A percentile compares a stretch with the other conserved stretches of the same genome.
Conservation (phyloP, 192 early-diverging fungal species). For the Pilobolus umbonatus region DNA sequence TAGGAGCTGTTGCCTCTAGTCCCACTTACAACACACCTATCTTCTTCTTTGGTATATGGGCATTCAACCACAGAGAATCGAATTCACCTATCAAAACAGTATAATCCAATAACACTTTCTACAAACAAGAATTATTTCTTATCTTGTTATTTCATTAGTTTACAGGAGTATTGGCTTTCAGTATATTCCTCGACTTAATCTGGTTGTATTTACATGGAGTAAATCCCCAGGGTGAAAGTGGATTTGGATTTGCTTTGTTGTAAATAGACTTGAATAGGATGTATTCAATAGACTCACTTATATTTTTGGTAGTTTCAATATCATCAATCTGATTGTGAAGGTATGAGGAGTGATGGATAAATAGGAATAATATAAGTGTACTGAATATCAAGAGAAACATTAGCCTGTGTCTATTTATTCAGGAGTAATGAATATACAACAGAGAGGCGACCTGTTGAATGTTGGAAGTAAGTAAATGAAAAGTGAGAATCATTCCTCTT, state of each 20-base stretch:
- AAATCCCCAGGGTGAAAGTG: conserved; percentile 40
- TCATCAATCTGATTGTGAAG: conserved; percentile 36
- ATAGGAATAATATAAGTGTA: background rate
- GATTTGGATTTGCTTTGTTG: conserved; percentile 30
- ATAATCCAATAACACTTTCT: background rate
- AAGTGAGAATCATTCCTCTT: background rate
- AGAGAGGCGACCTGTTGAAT: conserved; percentile 42
- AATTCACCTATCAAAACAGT: conserved; percentile 48
- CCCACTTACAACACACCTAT: conserved; percentile 50
- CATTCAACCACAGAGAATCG: conserved; percentile 46
- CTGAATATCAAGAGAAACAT: too few species aligned
- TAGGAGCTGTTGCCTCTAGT: conserved; percentile 40
- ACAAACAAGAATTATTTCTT: background rate
- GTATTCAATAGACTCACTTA: background rate
- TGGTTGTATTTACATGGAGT: conserved; percentile 40
- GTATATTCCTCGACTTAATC: conserved; percentile 42
- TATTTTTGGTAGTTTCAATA: conserved; percentile 31
- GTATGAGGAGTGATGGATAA: conserved; percentile 11
- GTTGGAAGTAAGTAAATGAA: conserved; percentile 22
- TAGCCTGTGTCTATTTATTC: conserved; percentile 49
- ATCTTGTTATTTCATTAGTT: conserved; percentile 35
- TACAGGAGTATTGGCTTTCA: conserved; percentile 40
- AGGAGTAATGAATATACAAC: conserved; percentile 38
- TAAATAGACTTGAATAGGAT: conserved; percentile 13
- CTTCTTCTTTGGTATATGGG: conserved; percentile 50